Percentiles rank a stretch among this genome's conserved stretches.
Conservation (phyloP, 2,329 filamentous ascomycete genomes). For the Fusarium sp. region DNA sequence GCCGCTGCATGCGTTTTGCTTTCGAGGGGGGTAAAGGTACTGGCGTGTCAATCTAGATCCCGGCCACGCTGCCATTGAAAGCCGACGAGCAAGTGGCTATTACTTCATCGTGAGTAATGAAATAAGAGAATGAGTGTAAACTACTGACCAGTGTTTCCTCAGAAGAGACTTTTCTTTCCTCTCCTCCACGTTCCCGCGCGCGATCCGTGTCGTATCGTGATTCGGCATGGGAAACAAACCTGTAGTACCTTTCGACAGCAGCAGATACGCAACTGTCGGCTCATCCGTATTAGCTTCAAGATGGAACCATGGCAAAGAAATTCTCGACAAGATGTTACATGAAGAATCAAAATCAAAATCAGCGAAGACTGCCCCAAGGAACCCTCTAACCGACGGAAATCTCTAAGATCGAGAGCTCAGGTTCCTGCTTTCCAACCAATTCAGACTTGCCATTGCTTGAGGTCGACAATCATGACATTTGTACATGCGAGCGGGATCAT, state of each 20-base stretch:
- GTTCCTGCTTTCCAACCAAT: not conserved
- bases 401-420: not conserved
- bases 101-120: not conserved
- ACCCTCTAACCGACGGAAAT: no score
- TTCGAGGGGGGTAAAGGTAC: not conserved
- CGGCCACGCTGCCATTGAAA: not conserved
- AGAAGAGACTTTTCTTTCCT: not conserved
- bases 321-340: not conserved
- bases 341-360: not conserved
- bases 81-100: not conserved
- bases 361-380: no score
- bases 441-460: not conserved
- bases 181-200: not conserved
- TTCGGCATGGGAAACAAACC: not conserved
- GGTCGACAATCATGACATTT: not conserved
- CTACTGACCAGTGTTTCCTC: not conserved
- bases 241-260: not conserved
- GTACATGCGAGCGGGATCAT: not conserved
- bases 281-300: fast-evolving
- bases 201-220: not conserved
- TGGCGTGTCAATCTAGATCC: not conserved
- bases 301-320: no score
- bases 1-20: not conserved
- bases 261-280: not conserved
- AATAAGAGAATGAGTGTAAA: fast-evolving